Evolutionary conservation across 2,329 filamentous ascomycete genomes (phyloP), one percentile per base, ranked within the genome.

Genomic region (Aspergillus phoenicis): DNA sequence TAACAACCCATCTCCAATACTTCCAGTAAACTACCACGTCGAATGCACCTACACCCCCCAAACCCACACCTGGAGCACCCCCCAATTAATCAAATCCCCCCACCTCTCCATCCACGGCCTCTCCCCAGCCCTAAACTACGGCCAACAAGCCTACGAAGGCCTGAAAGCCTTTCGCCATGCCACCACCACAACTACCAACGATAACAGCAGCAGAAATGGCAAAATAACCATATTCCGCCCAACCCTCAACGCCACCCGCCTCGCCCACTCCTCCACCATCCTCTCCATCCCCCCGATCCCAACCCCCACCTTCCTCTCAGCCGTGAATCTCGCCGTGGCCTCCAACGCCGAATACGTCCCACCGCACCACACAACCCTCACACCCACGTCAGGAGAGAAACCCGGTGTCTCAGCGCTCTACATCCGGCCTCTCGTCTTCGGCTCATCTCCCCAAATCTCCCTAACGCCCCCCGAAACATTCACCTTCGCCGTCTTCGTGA

Each of bases 101-200:
- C 93, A 85, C 81, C 86, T 98, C 70, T 88, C 89, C 67, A 88
- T 98, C 73, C 94, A 98, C 78, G 95, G 94, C 77, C 95, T 99
- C 91, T 89, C 93, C 0, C 93, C 95, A 0, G 94, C 88, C 47
- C 86, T 98, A 66, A 99, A 99, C 84, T 99, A 99, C 77, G 93
- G 94, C 61, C 93, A 97, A 75, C 95, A 98, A 81, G 94, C 92
- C 71, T 99, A 96, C 82, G 95, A 99, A 77, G 95, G 95, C n/a
- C 87, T 98, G 75, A 98, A 98, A 79, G 93, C 94, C 58, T 97
- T 97, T 85, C 92, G 94, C 64, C 73, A 76, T 58, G 81, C 84
- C 60, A 86, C 90, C 75, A 78, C 80, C 62, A 93, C 98, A 20
- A 20, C 20, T 20, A 20, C 20, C 20, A 20, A 20, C 20, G 20